Evolutionary conservation across 1,139 yeast species (phyloP).

Genomic region (Suhomyces maxii): DNA sequence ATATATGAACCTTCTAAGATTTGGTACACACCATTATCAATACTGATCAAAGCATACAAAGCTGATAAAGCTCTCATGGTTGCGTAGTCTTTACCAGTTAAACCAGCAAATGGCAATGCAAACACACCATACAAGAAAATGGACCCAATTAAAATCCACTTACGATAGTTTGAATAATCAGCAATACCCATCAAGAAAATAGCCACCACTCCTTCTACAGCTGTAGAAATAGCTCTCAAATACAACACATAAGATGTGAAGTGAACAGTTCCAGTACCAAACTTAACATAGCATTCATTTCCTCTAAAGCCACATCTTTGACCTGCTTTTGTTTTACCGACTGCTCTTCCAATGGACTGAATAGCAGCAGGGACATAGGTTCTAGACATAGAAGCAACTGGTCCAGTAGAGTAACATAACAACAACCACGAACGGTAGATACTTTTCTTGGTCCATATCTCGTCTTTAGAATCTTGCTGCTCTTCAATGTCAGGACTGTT

Average conservation of each 20-base stretch:
- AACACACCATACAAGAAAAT: slow-evolving; percentile 35
- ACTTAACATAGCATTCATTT: slow-evolving; percentile 39
- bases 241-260: slow-evolving; percentile 40
- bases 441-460: slow-evolving; percentile 19
- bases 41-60: slow-evolving; percentile 32
- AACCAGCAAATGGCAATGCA: slow-evolving; percentile 42
- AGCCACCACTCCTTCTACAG: slow-evolving; percentile 40
- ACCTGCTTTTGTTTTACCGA: slow-evolving; percentile 32
- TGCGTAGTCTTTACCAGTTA: slow-evolving; percentile 24
- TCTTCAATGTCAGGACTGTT: background rate
- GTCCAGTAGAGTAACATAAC: slow-evolving; percentile 37
- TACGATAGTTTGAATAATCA: slow-evolving; percentile 43
- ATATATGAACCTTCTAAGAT: slow-evolving; percentile 46
- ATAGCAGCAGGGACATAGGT: slow-evolving; percentile 46
- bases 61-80: slow-evolving; percentile 29
- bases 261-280: slow-evolving; percentile 39
- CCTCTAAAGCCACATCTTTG: slow-evolving; percentile 29
- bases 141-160: slow-evolving; percentile 31
- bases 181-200: slow-evolving; percentile 45
- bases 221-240: slow-evolving; percentile 39
- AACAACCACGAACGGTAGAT: slow-evolving; percentile 24
- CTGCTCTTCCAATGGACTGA: slow-evolving; percentile 37
- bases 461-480: slow-evolving; percentile 1
- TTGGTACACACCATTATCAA: slow-evolving; percentile 37
- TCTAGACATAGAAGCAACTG: slow-evolving; percentile 45